Conservation (phyloP, 78 protist genomes). For the Polysphondylium violaceum region DNA sequence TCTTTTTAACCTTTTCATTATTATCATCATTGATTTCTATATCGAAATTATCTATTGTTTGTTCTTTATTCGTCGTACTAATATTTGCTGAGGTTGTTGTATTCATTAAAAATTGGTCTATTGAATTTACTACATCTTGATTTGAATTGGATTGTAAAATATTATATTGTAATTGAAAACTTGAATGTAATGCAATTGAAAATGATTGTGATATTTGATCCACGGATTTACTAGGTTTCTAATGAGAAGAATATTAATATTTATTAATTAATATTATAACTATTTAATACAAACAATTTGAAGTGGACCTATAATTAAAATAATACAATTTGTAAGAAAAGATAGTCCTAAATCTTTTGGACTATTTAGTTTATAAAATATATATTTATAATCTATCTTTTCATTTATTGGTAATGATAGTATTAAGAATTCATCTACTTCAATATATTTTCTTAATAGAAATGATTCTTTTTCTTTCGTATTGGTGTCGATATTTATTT, state of each 20-base stretch:
- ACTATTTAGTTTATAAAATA: background rate
- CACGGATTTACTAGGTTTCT: constrained; percentile 7
- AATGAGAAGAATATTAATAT: too few relatives aligned
- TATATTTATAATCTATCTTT: background rate
- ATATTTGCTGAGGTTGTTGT: background rate
- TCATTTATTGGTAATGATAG: background rate
- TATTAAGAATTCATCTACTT: constrained; percentile 15
- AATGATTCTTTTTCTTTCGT: too few relatives aligned
- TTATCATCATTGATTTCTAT: background rate
- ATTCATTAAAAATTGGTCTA: background rate
- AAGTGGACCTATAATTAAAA: constrained; percentile 14
- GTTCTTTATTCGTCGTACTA: background rate
- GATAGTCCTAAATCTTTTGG: background rate
- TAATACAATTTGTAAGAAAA: background rate
- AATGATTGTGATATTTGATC: constrained; percentile 19
- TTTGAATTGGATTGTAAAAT: background rate
- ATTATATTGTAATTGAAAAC: background rate
- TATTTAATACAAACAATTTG: background rate
- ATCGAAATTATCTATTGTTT: background rate
- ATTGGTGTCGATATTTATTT: too few relatives aligned
- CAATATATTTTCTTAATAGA: constrained; percentile 16
- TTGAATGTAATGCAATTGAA: background rate
- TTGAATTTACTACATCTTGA: background rate
- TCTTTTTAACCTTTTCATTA: background rate
- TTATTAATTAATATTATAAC: too few relatives aligned